These are phyloP conservation scores for Phytophthora meadii DNA, from an alignment of 352 stramenopile genomes.

Conservation along the genomic window DNA sequence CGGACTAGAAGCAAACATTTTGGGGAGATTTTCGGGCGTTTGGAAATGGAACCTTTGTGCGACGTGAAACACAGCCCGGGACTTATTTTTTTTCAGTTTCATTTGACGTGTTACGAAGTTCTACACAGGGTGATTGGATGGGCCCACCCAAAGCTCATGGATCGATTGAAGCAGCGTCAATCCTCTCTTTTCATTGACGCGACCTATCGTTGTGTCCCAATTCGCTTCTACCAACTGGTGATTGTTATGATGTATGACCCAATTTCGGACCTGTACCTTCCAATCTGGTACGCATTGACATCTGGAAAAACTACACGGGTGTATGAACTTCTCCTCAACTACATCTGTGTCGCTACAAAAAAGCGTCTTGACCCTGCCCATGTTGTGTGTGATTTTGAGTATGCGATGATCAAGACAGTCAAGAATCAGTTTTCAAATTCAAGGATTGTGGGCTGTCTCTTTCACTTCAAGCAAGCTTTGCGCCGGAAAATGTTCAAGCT, in stretches of 20 bases:
- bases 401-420: no score
- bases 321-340: no score
- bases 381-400: no score
- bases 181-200: constrained; percentile 11
- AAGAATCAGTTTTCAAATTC: no score
- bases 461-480: no score
- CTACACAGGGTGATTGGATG: constrained; percentile 6
- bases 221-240: constrained; percentile 13
- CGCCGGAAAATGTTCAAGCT: no score
- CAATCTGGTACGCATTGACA: constrained; percentile 3
- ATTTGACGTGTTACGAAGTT: constrained; percentile 18
- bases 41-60: constrained; percentile 1
- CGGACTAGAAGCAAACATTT: constrained; percentile 1
- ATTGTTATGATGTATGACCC: constrained; percentile 17
- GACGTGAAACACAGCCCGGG: constrained; percentile 6
- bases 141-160: constrained; percentile 4
- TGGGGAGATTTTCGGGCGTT: constrained; percentile 7
- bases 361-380: no score
- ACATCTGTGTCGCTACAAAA: no score
- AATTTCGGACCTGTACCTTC: constrained; percentile 10
- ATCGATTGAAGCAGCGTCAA: constrained; percentile 1
- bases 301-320: no score
- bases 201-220: constrained; percentile 13
- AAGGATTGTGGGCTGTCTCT: no score
- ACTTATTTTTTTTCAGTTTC: constrained; percentile 12